Evolutionary conservation across 129 eudicot species (phyloP).

Genomic region (Glebionis coronaria): DNA sequence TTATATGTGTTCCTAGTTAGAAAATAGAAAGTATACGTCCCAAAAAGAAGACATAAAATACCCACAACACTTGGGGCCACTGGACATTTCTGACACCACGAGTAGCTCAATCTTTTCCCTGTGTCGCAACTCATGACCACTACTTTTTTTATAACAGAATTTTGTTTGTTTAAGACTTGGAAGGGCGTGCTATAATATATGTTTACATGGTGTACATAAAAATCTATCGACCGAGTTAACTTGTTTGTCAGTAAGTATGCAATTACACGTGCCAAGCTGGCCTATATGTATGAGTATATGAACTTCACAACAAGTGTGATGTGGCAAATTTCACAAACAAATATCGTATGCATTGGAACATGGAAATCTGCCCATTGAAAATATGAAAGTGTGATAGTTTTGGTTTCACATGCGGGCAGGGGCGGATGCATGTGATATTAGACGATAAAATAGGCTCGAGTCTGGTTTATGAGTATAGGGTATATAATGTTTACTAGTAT

Average conservation of each 20-base stretch:
- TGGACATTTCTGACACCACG: constrained; percentile 9
- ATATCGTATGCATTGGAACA: constrained; percentile 14
- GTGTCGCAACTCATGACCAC: constrained; percentile 12
- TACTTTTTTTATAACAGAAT: neutral
- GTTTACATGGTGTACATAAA: neutral
- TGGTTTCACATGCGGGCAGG: no score
- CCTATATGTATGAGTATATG: neutral
- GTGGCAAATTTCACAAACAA: constrained; percentile 14
- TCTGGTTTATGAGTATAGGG: no score
- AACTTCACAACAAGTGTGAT: constrained; percentile 16
- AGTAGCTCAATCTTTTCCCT: constrained; percentile 10
- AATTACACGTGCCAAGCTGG: constrained; percentile 23
- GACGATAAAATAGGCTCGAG: no score
- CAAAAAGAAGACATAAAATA: no score
- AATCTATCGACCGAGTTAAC: no score
- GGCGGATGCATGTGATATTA: no score
- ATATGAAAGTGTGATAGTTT: neutral
- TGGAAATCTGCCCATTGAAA: neutral
- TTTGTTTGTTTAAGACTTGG: constrained; percentile 13
- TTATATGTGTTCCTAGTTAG: no score
- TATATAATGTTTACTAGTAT: no score
- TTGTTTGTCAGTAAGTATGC: neutral
- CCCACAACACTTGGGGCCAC: no score
- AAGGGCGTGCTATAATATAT: no score
- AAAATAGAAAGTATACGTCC: no score